Base-by-base conservation (phyloP, 73 alveolate genomes). In the Blepharisma japonicum region DNA sequence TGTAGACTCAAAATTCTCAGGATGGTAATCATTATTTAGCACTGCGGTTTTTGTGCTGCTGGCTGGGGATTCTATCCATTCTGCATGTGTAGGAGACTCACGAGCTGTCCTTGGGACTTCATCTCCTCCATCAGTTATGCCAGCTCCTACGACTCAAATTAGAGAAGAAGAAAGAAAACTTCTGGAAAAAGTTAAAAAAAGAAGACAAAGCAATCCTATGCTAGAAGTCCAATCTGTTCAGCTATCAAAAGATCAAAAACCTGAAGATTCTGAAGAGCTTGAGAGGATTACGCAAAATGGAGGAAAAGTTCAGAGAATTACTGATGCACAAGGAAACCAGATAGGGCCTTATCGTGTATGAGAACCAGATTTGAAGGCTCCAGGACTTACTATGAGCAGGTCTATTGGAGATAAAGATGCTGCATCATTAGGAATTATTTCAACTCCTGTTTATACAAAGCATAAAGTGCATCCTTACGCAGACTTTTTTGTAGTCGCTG, bases 11-110 rank as follows among this genome's bases (percentile, higher is more conserved):
- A n/a, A 53, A 20, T n/a, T n/a, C 18, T 53, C 68, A n/a, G 68
- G 68, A 53, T 53, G 68, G 18, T 53, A 20, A 1, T 14, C 4
- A n/a, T 53, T 20, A n/a, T n/a, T 53, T n/a, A n/a, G 32, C 68
- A 53, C 42, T 32, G 74, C 74, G 11, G 74, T 61, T 61, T 61
- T 61, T 61, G 74, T 61, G 18, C 23, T 70, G 56, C 14, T 70
- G 3, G 11, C 21, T 39, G 32, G 27, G 8, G 66, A 39, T 6
- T 55, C 50, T 14, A 9, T 83, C 20, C 68, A 71, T 51, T 68
- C 84, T 84, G 91, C 88, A 6, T 56, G 78, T 18, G 88, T 84
- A 6, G 91, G 91, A 9, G 84, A 84, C 80, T 79, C 88, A 2
- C 81, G 88, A 82, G 91, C 88, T 42, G 71, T 71, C 6, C 32